Percentiles rank a stretch among this genome's conserved stretches.
These are phyloP conservation scores for Phaeotremella fagi DNA, from an alignment of 768 basidiomycete species.

Conservation along the genomic window DNA sequence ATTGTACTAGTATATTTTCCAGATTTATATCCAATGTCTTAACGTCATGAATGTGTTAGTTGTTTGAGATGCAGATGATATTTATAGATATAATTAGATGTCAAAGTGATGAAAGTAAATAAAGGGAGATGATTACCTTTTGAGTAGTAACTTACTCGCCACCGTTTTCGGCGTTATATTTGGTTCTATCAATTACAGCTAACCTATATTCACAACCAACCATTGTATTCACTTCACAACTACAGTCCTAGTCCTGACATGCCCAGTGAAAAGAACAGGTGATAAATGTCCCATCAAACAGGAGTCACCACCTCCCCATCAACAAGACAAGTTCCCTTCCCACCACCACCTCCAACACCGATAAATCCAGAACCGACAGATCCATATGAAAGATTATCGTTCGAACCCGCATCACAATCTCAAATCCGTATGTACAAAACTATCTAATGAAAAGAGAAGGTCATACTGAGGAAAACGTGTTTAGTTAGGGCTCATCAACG, in stretches of 20 bases:
- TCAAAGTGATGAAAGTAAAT: not conserved
- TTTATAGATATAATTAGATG: not conserved
- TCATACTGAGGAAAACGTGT: not conserved
- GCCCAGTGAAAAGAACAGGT: too few species aligned
- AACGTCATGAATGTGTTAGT: too few species aligned
- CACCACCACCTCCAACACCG: constrained; percentile 6
- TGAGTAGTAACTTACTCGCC: not conserved
- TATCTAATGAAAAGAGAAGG: not conserved
- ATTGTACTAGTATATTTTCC: too few species aligned
- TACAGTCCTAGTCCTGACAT: constrained; percentile 14
- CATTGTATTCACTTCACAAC: not conserved
- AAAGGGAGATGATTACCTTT: not conserved
- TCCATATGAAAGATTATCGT: constrained; percentile 11
- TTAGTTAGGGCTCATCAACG: constrained; percentile 46
- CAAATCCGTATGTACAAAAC: constrained; percentile 30
- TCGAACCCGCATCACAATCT: constrained; percentile 28
- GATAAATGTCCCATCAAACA: too few species aligned
- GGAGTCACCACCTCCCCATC: too few species aligned
- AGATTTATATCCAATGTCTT: too few species aligned
- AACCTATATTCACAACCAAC: not conserved
- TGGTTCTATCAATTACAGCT: too few species aligned
- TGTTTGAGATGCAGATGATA: too few species aligned
- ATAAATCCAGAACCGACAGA: not conserved
- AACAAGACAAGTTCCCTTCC: constrained; percentile 8
- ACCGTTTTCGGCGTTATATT: not conserved